Conservation (phyloP, 768 basidiomycete genomes). For the Amanita inopinata region DNA sequence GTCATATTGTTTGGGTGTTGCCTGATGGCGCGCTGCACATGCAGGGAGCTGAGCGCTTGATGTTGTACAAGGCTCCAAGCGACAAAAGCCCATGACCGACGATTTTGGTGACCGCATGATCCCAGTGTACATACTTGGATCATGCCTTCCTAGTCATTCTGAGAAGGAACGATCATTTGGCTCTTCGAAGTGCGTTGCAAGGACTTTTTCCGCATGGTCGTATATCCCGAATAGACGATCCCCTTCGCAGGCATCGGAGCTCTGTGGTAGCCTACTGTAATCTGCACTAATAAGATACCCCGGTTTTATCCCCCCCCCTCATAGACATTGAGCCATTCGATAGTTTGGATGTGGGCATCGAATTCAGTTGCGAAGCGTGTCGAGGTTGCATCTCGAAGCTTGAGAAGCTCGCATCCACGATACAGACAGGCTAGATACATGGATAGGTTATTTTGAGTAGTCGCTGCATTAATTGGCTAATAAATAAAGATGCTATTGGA, state of each 20-base stretch:
- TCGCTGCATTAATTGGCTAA: too few relatives aligned
- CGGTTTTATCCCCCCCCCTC: not conserved
- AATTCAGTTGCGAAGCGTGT: too few relatives aligned
- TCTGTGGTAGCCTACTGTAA: not conserved
- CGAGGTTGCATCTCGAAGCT: too few relatives aligned
- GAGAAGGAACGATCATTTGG: not conserved
- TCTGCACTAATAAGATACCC: constrained; percentile 7
- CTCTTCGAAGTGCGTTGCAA: not conserved
- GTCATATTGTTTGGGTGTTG: not conserved
- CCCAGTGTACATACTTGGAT: not conserved
- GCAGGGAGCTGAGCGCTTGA: not conserved
- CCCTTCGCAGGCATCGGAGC: constrained; percentile 10
- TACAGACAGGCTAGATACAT: not conserved
- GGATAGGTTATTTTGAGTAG: too few relatives aligned
- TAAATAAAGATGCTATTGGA: too few relatives aligned
- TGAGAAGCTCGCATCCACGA: too few relatives aligned
- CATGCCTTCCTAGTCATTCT: not conserved
- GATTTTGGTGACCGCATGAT: not conserved
- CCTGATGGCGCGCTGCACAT: not conserved
- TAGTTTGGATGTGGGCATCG: too few relatives aligned
- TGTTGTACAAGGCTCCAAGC: not conserved
- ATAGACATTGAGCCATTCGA: constrained; percentile 1
- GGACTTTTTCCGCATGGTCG: constrained; percentile 9
- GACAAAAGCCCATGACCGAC: not conserved
- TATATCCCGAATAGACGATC: constrained; percentile 9